Conservation (phyloP, 1,284 basidiomycete species). For the Golubevia pallescens region DNA sequence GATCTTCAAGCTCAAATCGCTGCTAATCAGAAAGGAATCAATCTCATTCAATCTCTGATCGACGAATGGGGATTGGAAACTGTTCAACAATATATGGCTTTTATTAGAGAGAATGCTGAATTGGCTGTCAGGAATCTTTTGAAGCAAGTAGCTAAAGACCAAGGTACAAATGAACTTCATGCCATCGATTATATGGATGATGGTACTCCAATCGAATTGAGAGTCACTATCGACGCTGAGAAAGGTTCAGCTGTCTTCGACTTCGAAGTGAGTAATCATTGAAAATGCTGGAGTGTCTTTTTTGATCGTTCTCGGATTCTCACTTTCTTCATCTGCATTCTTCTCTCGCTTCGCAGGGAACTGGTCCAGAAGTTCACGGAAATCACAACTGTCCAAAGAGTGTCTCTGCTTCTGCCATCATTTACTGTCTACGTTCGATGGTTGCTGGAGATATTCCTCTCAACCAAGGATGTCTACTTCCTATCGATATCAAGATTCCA, state of each 20-base stretch:
- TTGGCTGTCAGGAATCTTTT: conserved; percentile 55
- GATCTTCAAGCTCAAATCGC: conserved; percentile 63
- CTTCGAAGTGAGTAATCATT: background rate
- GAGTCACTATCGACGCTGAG: conserved; percentile 47
- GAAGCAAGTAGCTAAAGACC: conserved; percentile 35
- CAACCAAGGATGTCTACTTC: conserved; percentile 63
- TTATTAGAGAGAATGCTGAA: conserved; percentile 59
- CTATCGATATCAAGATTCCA: conserved; percentile 58
- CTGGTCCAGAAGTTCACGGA: conserved; percentile 59
- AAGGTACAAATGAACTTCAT: conserved; percentile 36
- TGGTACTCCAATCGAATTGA: conserved; percentile 53
- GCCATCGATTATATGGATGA: conserved; percentile 39
- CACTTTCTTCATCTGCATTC: background rate
- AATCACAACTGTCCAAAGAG: conserved; percentile 60
- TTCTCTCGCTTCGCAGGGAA: conserved; percentile 21
- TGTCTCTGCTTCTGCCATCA: conserved; percentile 56
- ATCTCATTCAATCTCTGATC: conserved; percentile 52
- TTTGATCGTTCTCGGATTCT: no score
- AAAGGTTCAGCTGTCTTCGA: conserved; percentile 47
- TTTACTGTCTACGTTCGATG: conserved; percentile 62
- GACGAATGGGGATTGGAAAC: conserved; percentile 57
- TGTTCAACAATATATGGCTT: conserved; percentile 59
- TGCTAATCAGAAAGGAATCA: conserved; percentile 63
- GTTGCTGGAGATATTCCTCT: conserved; percentile 60
- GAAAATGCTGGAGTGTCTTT: no score